Percentiles rank a stretch among this genome's conserved stretches.
phyloP scores from a whole-genome alignment of 2,329 filamentous ascomycete genomes.

The Davidsoniella neocaledoniae region DNA sequence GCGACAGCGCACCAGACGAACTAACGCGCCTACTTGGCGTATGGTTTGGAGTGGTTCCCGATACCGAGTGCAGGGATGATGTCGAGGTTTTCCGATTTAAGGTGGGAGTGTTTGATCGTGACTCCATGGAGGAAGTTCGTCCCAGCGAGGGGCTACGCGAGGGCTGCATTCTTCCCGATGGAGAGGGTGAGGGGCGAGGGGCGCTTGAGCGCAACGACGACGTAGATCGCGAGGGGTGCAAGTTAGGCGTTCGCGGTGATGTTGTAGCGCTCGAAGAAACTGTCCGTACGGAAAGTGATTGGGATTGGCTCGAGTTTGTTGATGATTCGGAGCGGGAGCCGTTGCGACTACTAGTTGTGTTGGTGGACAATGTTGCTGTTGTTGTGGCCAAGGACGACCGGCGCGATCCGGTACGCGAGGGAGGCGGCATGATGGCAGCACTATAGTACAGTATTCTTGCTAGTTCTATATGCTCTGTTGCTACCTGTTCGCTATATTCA shows the following conservation, averaged over 20 bases:
- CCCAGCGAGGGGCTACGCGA: slow-evolving; percentile 25
- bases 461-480: no score
- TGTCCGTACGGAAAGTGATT: slow-evolving; percentile 1
- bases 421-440: slow-evolving; percentile 4
- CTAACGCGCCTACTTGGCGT: slow-evolving; percentile 7
- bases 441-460: neutral
- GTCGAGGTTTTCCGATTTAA: slow-evolving; percentile 39
- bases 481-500: no score
- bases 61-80: slow-evolving; percentile 37
- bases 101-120: slow-evolving; percentile 31
- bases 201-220: slow-evolving; percentile 21
- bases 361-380: slow-evolving; percentile 12
- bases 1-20: slow-evolving; percentile 26
- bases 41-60: slow-evolving; percentile 17
- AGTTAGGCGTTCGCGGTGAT: slow-evolving; percentile 6
- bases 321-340: neutral
- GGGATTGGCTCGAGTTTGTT: neutral
- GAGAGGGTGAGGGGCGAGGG: slow-evolving; percentile 23
- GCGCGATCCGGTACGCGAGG: slow-evolving; percentile 7
- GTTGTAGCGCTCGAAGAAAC: neutral
- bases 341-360: slow-evolving; percentile 13
- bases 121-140: slow-evolving; percentile 19
- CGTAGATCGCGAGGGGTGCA: slow-evolving; percentile 7
- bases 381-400: slow-evolving; percentile 9
- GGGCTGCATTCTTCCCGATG: slow-evolving; percentile 21